These are phyloP conservation scores for Trichophyton benhamiae DNA, from an alignment of 2,329 filamentous ascomycete genomes.

Conservation along the genomic window DNA sequence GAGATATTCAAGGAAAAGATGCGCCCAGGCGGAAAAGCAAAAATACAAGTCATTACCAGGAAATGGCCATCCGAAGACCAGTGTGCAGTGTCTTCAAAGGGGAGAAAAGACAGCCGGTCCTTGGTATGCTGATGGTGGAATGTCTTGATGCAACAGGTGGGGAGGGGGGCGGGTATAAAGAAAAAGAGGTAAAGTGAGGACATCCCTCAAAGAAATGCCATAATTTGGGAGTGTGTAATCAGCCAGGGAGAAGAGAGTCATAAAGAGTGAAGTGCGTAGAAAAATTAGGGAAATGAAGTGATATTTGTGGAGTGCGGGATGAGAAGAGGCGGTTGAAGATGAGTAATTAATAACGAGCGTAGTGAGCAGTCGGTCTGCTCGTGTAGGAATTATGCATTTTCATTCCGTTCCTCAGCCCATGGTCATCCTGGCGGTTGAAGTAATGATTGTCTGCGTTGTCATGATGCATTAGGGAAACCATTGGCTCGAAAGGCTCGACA, in stretches of 20 bases:
- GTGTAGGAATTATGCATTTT: slow-evolving; percentile 3
- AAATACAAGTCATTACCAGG: slow-evolving; percentile 1
- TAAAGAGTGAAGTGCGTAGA: background rate
- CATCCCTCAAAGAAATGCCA: background rate
- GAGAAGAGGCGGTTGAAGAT: background rate
- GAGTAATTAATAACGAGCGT: background rate
- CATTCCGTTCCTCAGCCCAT: slow-evolving; percentile 1
- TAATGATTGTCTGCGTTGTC: slow-evolving; percentile 19
- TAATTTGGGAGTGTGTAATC: background rate
- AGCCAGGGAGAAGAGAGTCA: background rate
- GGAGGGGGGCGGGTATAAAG: background rate
- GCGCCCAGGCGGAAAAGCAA: background rate
- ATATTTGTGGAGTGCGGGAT: no score
- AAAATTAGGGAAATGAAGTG: background rate
- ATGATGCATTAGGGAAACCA: slow-evolving; percentile 21
- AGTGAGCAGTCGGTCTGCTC: slow-evolving; percentile 2
- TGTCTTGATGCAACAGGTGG: background rate
- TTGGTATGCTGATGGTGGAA: background rate
- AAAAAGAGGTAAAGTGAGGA: background rate
- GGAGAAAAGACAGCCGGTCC: background rate
- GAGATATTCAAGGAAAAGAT: background rate
- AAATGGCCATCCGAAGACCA: background rate
- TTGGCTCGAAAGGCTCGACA: slow-evolving; percentile 22
- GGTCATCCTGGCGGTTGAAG: slow-evolving; percentile 16
- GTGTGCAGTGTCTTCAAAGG: background rate